A percentile compares a stretch with the other conserved stretches of the same genome.
Evolutionary conservation across 169 alveolate genomes (phyloP).

Genomic region (Fabrea salina): DNA sequence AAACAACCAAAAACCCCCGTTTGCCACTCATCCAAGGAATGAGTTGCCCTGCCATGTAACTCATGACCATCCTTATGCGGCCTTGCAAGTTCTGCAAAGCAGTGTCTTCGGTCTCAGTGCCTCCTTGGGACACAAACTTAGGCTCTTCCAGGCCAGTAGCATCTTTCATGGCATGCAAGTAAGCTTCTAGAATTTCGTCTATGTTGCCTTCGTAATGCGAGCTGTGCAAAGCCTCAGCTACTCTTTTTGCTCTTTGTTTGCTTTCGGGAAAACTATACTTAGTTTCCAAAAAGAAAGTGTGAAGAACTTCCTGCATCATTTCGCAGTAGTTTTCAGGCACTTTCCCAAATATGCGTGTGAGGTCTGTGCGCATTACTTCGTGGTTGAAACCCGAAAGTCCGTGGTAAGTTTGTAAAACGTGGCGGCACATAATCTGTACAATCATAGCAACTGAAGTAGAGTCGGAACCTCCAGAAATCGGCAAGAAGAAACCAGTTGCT

Average conservation of each 20-base stretch:
- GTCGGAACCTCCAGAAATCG: slow-evolving; percentile 89
- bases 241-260: slow-evolving; percentile 39
- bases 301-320: slow-evolving; percentile 59
- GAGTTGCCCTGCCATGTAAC: slow-evolving; percentile 63
- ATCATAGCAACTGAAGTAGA: slow-evolving; percentile 49
- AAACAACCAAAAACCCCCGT: slow-evolving; percentile 64
- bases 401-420: neutral
- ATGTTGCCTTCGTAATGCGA: slow-evolving; percentile 55
- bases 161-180: slow-evolving; percentile 17
- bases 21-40: slow-evolving; percentile 62
- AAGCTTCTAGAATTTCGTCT: slow-evolving; percentile 48
- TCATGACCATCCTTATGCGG: slow-evolving; percentile 66
- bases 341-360: slow-evolving; percentile 56
- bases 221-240: slow-evolving; percentile 71
- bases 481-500: slow-evolving; percentile 88
- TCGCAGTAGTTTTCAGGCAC: slow-evolving; percentile 67
- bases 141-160: slow-evolving; percentile 34
- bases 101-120: slow-evolving; percentile 68
- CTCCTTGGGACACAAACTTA: slow-evolving; percentile 65
- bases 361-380: neutral
- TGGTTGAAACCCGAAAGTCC: neutral
- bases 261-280: slow-evolving; percentile 59
- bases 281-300: slow-evolving; percentile 66
- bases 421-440: slow-evolving; percentile 25
- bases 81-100: slow-evolving; percentile 77